Evolutionary conservation across 768 basidiomycete genomes (phyloP).

Genomic region (Terana coerulea): DNA sequence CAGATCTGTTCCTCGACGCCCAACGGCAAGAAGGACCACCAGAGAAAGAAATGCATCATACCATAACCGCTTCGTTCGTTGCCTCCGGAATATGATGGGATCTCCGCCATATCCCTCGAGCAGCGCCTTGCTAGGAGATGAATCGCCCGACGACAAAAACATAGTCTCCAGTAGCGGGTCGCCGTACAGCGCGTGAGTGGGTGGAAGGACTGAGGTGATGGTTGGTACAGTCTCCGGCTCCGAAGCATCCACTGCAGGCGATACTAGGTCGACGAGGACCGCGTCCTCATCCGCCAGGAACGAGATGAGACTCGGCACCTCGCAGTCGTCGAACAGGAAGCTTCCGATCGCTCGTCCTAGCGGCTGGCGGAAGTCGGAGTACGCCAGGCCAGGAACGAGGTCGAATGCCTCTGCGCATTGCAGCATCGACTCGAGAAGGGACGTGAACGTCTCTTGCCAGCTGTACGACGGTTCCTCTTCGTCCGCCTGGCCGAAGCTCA

Average conservation of each 20-base stretch:
- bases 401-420: slow-evolving; percentile 33
- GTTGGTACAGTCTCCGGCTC: slow-evolving; percentile 34
- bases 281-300: slow-evolving; percentile 58
- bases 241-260: slow-evolving; percentile 18
- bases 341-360: slow-evolving; percentile 70
- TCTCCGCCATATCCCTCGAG: slow-evolving; percentile 60
- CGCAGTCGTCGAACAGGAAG: slow-evolving; percentile 75
- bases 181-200: slow-evolving; percentile 63
- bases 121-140: slow-evolving; percentile 41
- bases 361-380: slow-evolving; percentile 31
- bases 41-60: slow-evolving; percentile 65
- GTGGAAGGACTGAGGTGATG: slow-evolving; percentile 36
- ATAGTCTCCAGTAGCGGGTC: slow-evolving; percentile 71
- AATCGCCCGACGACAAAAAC: slow-evolving; percentile 37
- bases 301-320: slow-evolving; percentile 65
- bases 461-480: slow-evolving; percentile 41
- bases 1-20: slow-evolving; percentile 22
- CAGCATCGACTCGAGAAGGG: slow-evolving; percentile 54
- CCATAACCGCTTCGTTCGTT: slow-evolving; percentile 75
- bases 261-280: slow-evolving; percentile 48
- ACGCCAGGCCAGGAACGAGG: slow-evolving; percentile 15
- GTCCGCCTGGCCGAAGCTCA: slow-evolving; percentile 9
- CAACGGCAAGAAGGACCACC: slow-evolving; percentile 44
- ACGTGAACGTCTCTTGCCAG: slow-evolving; percentile 75
- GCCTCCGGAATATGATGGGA: slow-evolving; percentile 55